phyloP scores from a whole-genome alignment of 768 basidiomycete genomes.

The Leccinum incarnatum region DNA sequence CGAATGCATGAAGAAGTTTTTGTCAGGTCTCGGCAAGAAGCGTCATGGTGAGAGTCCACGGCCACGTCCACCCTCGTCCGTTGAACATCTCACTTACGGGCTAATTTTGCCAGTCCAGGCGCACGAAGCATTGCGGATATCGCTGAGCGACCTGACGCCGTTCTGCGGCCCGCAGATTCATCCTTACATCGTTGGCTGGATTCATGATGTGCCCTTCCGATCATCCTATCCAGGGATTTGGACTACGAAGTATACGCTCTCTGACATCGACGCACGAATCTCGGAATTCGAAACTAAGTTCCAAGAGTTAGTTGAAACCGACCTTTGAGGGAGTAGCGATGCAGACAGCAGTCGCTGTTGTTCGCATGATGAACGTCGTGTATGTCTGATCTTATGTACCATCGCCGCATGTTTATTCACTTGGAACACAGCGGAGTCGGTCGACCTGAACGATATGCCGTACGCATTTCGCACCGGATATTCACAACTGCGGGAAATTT shows the following conservation, averaged over 20 bases:
- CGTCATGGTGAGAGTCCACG: too few relatives aligned
- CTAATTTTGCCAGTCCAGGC: conserved; percentile 55
- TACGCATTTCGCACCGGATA: not conserved
- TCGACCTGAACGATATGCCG: not conserved
- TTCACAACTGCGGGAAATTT: not conserved
- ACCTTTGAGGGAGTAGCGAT: not conserved
- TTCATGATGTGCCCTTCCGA: not conserved
- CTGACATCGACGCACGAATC: not conserved
- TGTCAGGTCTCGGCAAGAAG: too few relatives aligned
- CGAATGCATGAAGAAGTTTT: too few relatives aligned
- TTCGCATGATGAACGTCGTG: not conserved
- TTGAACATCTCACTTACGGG: not conserved
- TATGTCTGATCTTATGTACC: not conserved
- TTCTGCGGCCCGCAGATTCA: conserved; percentile 43
- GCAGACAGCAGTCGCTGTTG: not conserved
- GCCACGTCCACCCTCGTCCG: too few relatives aligned
- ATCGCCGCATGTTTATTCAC: not conserved
- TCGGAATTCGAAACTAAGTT: not conserved
- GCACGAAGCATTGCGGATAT: conserved; percentile 83
- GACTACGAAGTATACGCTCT: too few relatives aligned
- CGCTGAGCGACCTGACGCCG: conserved; percentile 84
- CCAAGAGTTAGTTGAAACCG: not conserved
- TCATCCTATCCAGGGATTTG: not conserved
- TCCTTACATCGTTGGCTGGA: too few relatives aligned
- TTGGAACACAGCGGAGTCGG: not conserved